phyloP scores from a whole-genome alignment of 768 basidiomycete genomes.

The Hypholoma fasciculare region DNA sequence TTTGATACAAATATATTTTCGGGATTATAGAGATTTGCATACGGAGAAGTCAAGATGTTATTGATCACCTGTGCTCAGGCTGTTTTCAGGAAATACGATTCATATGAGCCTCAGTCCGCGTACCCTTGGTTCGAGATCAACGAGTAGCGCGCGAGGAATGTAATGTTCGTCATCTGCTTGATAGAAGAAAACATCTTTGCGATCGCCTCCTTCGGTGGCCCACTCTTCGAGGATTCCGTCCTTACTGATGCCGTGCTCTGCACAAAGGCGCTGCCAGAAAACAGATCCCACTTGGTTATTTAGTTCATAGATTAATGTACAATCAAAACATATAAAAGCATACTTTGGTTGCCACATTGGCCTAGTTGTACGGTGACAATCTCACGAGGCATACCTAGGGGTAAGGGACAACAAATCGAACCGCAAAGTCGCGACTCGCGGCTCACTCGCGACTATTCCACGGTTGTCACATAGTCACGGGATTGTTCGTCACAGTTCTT shows the following conservation, averaged over 20 bases:
- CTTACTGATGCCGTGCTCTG: slow-evolving; percentile 96
- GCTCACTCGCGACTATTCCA: slow-evolving; percentile 5
- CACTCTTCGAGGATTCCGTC: slow-evolving; percentile 97
- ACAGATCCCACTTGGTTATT: slow-evolving; percentile 81
- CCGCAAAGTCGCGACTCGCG: too few species aligned
- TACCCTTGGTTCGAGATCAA: slow-evolving; percentile 96
- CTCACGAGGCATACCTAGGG: slow-evolving; percentile 68
- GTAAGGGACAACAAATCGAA: background rate
- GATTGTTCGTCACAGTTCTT: slow-evolving; percentile 14
- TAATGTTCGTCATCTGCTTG: slow-evolving; percentile 99
- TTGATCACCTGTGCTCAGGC: slow-evolving; percentile 78
- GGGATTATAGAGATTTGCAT: slow-evolving; percentile 92
- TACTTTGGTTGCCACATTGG: slow-evolving; percentile 92
- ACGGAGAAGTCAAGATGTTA: slow-evolving; percentile 86
- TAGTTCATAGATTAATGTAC: slow-evolving; percentile 3
- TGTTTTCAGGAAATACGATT: slow-evolving; percentile 3
- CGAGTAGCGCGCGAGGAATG: slow-evolving; percentile 93
- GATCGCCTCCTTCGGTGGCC: slow-evolving; percentile 93
- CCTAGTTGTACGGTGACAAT: slow-evolving; percentile 83
- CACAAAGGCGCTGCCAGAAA: slow-evolving; percentile 97
- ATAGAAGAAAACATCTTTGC: slow-evolving; percentile 99
- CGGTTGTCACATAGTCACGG: slow-evolving; percentile 20
- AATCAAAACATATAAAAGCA: slow-evolving; percentile 25
- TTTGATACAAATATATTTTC: slow-evolving; percentile 97
- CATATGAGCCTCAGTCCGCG: slow-evolving; percentile 24